Conservation (phyloP, 2,329 filamentous ascomycete species). For the Xylariaceae sp. region DNA sequence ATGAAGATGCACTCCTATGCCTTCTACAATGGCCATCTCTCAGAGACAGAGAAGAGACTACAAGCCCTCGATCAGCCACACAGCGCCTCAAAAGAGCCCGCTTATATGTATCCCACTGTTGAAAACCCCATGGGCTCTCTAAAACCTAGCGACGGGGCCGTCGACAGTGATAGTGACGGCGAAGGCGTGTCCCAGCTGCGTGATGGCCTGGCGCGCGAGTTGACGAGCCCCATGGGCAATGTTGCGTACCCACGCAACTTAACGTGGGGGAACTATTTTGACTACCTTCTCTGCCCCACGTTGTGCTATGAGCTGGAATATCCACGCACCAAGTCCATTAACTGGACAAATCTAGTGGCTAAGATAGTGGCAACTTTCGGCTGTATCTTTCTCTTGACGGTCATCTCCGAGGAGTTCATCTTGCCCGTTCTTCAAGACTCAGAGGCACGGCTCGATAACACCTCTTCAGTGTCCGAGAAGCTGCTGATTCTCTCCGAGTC, state of each 20-base stretch:
- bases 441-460: constrained; percentile 54
- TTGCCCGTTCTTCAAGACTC: constrained; percentile 85
- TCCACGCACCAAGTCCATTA: constrained; percentile 75
- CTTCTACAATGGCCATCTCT: constrained; percentile 96
- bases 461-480: constrained; percentile 63
- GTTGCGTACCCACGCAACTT: constrained; percentile 91
- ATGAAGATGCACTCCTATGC: constrained; percentile 99
- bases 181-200: constrained; percentile 71
- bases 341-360: constrained; percentile 81
- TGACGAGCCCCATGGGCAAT: constrained; percentile 88
- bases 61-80: constrained; percentile 78
- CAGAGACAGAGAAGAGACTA: constrained; percentile 82
- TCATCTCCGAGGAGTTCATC: constrained; percentile 94
- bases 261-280: constrained; percentile 78
- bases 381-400: constrained; percentile 91
- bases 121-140: constrained; percentile 55
- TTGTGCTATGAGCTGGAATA: constrained; percentile 98
- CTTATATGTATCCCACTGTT: constrained; percentile 75
- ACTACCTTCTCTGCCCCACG: constrained; percentile 91
- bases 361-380: constrained; percentile 92
- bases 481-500: constrained; percentile 85
- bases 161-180: constrained; percentile 48
- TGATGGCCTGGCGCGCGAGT: constrained; percentile 85
- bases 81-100: constrained; percentile 70
- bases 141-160: constrained; percentile 35